A percentile compares a stretch with the other conserved stretches of the same genome.
Evolutionary conservation across 164 flowering plant species (phyloP).

Genomic region (Liriodendron chinense): DNA sequence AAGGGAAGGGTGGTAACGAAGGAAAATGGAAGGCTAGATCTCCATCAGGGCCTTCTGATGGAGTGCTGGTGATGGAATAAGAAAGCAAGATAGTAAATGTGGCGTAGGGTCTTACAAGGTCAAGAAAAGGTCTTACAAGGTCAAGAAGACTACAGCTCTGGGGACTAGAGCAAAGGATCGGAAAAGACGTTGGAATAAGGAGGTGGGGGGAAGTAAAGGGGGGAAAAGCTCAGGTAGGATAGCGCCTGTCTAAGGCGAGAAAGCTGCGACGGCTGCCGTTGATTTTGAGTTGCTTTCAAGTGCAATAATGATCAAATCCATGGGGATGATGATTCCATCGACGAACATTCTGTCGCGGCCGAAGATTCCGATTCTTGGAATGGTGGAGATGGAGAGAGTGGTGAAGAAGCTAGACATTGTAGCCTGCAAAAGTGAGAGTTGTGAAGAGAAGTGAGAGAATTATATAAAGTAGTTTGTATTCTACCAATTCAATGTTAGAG

Average conservation of each 20-base stretch:
- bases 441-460: background rate
- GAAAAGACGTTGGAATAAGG: slow-evolving; percentile 1
- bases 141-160: slow-evolving; percentile 48
- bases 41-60: slow-evolving; percentile 5
- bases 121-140: slow-evolving; percentile 98
- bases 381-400: background rate
- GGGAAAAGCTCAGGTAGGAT: slow-evolving; percentile 81
- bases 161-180: slow-evolving; percentile 12
- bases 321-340: background rate
- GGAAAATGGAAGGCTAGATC: slow-evolving; percentile 6
- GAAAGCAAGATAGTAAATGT: slow-evolving; percentile 3
- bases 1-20: slow-evolving; percentile 34
- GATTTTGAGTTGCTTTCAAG: background rate
- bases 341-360: background rate
- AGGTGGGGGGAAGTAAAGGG: background rate
- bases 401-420: slow-evolving; percentile 9
- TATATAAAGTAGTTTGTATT: background rate
- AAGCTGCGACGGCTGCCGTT: background rate
- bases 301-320: background rate
- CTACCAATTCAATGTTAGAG: background rate
- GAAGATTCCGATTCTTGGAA: slow-evolving; percentile 11
- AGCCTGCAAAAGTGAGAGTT: slow-evolving; percentile 4
- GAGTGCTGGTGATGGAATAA: background rate
- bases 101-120: slow-evolving; percentile 79
- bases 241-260: slow-evolving; percentile 44